Conservation (phyloP, 2,329 filamentous ascomycete species). For the Ophiostoma australiae region DNA sequence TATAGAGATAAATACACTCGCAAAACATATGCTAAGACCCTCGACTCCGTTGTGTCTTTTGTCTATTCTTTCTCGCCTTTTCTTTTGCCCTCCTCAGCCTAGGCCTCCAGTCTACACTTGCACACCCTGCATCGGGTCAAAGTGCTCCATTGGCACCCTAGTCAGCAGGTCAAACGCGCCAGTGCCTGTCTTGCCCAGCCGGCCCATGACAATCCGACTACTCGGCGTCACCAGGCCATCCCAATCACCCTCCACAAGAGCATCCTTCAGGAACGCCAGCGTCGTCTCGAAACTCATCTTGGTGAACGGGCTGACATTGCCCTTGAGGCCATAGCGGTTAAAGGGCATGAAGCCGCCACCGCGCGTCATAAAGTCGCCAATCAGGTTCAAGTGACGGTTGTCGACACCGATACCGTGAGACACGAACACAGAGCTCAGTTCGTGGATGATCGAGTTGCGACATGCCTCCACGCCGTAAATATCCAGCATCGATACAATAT, state of each 20-base stretch:
- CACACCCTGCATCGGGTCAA: constrained; percentile 32
- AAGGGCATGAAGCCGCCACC: constrained; percentile 85
- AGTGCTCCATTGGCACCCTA: constrained; percentile 50
- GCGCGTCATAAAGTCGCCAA: constrained; percentile 97
- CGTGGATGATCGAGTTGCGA: constrained; percentile 77
- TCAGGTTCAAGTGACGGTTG: constrained; percentile 85
- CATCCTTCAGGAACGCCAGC: constrained; percentile 85
- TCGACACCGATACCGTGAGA: constrained; percentile 92
- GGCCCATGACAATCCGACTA: constrained; percentile 81
- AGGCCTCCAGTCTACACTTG: neutral
- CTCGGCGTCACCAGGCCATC: constrained; percentile 84
- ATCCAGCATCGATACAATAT: constrained; percentile 76
- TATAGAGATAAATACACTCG: neutral
- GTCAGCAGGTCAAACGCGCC: constrained; percentile 86
- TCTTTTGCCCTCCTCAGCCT: neutral
- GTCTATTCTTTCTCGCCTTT: neutral
- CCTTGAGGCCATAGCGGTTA: constrained; percentile 80
- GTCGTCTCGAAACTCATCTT: constrained; percentile 99
- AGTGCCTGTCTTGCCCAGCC: constrained; percentile 76
- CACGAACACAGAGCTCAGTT: constrained; percentile 79
- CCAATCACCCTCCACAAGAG: constrained; percentile 82
- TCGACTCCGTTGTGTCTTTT: neutral
- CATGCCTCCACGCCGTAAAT: constrained; percentile 93
- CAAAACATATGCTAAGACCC: neutral
- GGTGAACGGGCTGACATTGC: constrained; percentile 84